Evolutionary conservation across 495 filamentous ascomycete species (phyloP).

Genomic region (Apiosordaria backusii): DNA sequence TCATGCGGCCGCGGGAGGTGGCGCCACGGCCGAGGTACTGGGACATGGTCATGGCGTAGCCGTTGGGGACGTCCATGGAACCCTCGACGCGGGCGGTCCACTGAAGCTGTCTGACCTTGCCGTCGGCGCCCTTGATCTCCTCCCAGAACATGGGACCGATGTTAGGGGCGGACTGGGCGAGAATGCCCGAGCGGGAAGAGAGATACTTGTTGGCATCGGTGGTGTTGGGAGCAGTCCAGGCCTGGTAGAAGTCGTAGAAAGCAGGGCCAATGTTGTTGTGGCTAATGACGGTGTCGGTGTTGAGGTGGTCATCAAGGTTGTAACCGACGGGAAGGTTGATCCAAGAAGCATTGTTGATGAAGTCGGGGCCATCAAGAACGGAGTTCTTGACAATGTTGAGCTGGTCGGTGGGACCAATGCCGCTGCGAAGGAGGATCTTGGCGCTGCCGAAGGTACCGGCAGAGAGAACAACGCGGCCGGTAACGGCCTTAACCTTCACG

Average conservation of each 20-base stretch:
- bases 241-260: conserved; percentile 63
- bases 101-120: conserved; percentile 62
- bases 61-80: conserved; percentile 38
- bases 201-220: conserved; percentile 39
- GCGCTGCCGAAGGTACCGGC: conserved; percentile 70
- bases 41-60: conserved; percentile 55
- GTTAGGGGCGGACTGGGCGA: conserved; percentile 67
- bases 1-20: conserved; percentile 59
- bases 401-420: conserved; percentile 63
- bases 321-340: conserved; percentile 72
- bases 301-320: conserved; percentile 70
- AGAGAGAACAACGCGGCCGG: conserved; percentile 65
- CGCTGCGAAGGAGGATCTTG: conserved; percentile 61
- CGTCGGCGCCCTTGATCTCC: conserved; percentile 56
- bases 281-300: conserved; percentile 63
- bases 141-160: conserved; percentile 63
- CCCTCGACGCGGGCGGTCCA: conserved; percentile 63
- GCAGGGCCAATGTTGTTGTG: conserved; percentile 50
- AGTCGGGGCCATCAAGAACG: conserved; percentile 48
- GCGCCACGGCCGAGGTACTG: conserved; percentile 64
- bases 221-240: conserved; percentile 45
- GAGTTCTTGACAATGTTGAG: conserved; percentile 54
- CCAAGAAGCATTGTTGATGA: conserved; percentile 55
- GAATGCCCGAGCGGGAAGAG: conserved; percentile 52
- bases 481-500: conserved; percentile 54